Evolutionary conservation across 208 protist species (phyloP).

Genomic region (Trypanosoma platydactyli): DNA sequence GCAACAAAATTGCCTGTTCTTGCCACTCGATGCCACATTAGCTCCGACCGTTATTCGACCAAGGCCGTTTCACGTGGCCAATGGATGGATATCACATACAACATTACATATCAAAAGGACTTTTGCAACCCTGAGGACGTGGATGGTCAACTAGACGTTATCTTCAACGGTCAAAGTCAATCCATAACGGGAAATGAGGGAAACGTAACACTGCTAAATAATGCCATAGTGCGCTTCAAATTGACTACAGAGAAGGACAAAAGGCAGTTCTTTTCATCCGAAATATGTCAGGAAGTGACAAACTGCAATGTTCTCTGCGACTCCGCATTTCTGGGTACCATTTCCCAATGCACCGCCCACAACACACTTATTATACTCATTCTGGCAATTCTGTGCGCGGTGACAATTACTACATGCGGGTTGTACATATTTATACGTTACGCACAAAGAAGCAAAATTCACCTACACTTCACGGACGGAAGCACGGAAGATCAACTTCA

Average conservation of each 20-base stretch:
- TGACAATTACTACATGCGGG: constrained; percentile 34
- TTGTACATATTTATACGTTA: constrained; percentile 34
- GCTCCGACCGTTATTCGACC: constrained; percentile 33
- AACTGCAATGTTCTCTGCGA: constrained; percentile 49
- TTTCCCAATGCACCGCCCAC: constrained; percentile 34
- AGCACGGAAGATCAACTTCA: constrained; percentile 1
- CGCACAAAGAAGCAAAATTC: constrained; percentile 28
- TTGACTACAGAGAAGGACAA: constrained; percentile 21
- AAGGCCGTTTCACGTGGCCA: constrained; percentile 38
- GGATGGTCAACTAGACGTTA: constrained; percentile 30
- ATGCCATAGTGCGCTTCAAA: constrained; percentile 30
- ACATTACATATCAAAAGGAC: constrained; percentile 34
- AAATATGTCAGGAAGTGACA: constrained; percentile 37
- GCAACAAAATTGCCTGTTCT: neutral
- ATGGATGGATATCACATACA: constrained; percentile 46
- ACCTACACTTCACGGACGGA: too few relatives aligned
- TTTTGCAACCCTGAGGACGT: constrained; percentile 36
- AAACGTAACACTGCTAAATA: constrained; percentile 22
- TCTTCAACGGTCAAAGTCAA: constrained; percentile 37
- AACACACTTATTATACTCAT: constrained; percentile 36
- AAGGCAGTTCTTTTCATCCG: constrained; percentile 36
- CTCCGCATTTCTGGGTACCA: constrained; percentile 25
- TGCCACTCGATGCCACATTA: constrained; percentile 41
- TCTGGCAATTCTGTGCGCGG: constrained; percentile 36
- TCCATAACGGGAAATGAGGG: constrained; percentile 27